Conservation (phyloP, 2,329 filamentous ascomycete species). For the Aspergillus ustus region DNA sequence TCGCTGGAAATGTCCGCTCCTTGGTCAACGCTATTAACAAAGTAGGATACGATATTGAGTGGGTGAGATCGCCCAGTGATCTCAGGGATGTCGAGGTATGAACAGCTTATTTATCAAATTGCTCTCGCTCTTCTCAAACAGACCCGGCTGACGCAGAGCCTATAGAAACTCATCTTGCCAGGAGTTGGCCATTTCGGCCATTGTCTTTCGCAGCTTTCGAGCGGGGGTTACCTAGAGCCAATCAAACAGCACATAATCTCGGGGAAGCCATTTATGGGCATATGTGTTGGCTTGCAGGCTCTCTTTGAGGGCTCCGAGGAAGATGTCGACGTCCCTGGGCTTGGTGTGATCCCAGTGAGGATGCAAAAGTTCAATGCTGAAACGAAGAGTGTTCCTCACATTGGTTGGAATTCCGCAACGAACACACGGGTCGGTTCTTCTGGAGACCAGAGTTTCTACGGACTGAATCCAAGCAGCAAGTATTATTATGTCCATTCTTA, state of each 20-base stretch:
- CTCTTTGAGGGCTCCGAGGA: conserved; percentile 87
- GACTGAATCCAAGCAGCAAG: conserved; percentile 78
- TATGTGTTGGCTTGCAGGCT: conserved; percentile 92
- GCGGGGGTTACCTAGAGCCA: conserved; percentile 81
- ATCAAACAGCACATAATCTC: conserved; percentile 80
- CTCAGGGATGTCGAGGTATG: conserved; percentile 81
- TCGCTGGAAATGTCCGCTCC: conserved; percentile 93
- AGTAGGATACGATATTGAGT: conserved; percentile 88
- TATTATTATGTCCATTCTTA: conserved; percentile 99
- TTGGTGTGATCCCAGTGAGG: conserved; percentile 73
- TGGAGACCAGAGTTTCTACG: conserved; percentile 69
- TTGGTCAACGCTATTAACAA: conserved; percentile 98
- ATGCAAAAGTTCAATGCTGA: conserved; percentile 77
- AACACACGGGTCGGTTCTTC: conserved; percentile 46
- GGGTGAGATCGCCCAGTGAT: conserved; percentile 84
- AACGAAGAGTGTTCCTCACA: conserved; percentile 93
- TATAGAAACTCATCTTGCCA: conserved; percentile 87
- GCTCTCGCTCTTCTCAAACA: too few species aligned
- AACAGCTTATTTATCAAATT: not conserved
- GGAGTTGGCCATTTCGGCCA: conserved; percentile 98
- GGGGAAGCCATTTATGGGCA: conserved; percentile 97
- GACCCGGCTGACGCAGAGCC: not conserved
- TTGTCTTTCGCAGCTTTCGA: conserved; percentile 82
- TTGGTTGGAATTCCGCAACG: conserved; percentile 95
- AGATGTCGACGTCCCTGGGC: conserved; percentile 70